Base-by-base conservation (phyloP, 345 rosid species). In the Gossypium stocksii region DNA sequence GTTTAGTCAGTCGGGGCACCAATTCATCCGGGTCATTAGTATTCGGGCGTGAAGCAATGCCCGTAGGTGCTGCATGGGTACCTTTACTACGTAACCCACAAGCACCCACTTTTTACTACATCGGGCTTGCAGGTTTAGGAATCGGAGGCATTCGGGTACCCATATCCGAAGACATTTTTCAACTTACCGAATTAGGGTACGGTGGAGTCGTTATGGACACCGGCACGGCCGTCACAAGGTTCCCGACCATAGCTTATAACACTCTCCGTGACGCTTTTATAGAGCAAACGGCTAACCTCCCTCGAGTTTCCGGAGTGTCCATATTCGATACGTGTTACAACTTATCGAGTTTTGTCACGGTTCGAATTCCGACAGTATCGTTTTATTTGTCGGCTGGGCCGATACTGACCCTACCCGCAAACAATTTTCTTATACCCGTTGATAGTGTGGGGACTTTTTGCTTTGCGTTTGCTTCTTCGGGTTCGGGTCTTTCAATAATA, bases 201-300 rank as follows among this genome's bases (percentile, higher is more conserved):
- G 99, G 98, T 0, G 99, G 99, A 0, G 99, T 95, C 13, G 99
- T 95, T 7, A 93, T 95, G 98, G 99, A 95, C 76, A 95, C 99
- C 0, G 99, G 99, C 9, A 95, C 99, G 0, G 99, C 99, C 2
- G 97, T 95, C 25, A 93, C 98, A 1, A 84, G 99, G 68, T 81
- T 95, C 9, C 99, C 99, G 0, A 74, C 82, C 8, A 52, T 13
- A 0, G 98, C 96, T 19, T 95, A 95, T 68, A 82, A 43, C 3
- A 91, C 93, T 0, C 89, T 95, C 56, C 90, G 99, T 0, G 90
- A 93, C 25, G 89, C 86, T 0, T 95, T 95, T 23, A 57, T 85
- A 2, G 87, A 80, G 0, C 93, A 91, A 73, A 90, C 99, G 0
- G 80, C 80, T 1, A 93, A 93, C 85, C 88, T 95, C 25, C 97